phyloP scores from a whole-genome alignment of 768 basidiomycete genomes.

The Kwoniella europaea region DNA sequence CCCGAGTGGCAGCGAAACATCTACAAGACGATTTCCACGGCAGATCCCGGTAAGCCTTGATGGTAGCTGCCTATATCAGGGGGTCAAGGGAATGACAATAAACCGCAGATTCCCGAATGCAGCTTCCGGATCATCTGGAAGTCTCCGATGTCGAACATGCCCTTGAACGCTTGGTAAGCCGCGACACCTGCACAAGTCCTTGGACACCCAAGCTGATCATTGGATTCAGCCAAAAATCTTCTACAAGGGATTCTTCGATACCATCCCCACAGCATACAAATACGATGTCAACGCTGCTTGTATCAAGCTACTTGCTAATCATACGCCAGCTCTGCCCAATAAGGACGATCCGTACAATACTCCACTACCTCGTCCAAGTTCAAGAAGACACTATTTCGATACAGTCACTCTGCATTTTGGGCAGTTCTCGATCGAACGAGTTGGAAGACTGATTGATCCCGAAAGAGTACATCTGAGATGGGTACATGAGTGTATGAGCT shows the following conservation, averaged over 20 bases:
- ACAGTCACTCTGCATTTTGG: conserved; percentile 7
- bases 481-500: conserved; percentile 12
- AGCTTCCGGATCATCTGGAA: conserved; percentile 1
- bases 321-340: background rate
- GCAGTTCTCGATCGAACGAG: background rate
- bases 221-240: background rate
- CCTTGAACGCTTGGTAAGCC: background rate
- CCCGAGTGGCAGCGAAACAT: conserved; percentile 12
- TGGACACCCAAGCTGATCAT: background rate
- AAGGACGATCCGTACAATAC: background rate
- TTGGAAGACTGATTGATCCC: conserved; percentile 3
- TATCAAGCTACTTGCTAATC: conserved; percentile 1
- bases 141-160: background rate
- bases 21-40: conserved; percentile 3
- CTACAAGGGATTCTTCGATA: background rate
- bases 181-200: background rate
- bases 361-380: background rate
- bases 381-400: background rate
- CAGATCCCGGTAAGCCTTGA: background rate
- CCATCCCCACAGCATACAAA: background rate
- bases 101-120: background rate
- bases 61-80: background rate
- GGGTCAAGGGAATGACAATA: background rate
- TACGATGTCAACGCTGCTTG: background rate
- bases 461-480: conserved; percentile 11